A percentile compares a stretch with the other conserved stretches of the same genome.
These are phyloP conservation scores for Globisporangium polare DNA, from an alignment of 352 stramenopile species.

Conservation along the genomic window DNA sequence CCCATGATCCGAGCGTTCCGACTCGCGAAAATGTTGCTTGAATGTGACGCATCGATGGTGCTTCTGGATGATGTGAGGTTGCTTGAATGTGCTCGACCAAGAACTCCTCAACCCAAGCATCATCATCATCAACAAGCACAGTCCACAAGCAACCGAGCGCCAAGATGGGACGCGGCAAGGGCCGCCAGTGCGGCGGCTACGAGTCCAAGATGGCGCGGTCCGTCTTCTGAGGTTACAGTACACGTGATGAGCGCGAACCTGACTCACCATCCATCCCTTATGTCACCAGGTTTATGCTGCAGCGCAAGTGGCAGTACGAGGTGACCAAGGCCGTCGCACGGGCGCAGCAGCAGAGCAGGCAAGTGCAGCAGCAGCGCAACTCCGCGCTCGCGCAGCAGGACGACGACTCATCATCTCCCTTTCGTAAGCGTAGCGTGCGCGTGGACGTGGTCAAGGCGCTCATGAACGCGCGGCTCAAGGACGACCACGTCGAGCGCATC, in stretches of 20 bases:
- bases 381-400: slow-evolving; percentile 27
- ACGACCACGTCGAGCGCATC: slow-evolving; percentile 70
- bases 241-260: background rate
- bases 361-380: slow-evolving; percentile 43
- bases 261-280: background rate
- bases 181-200: slow-evolving; percentile 63
- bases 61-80: background rate
- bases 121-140: background rate
- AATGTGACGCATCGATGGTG: background rate
- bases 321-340: slow-evolving; percentile 27
- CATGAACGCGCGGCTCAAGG: slow-evolving; percentile 68
- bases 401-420: slow-evolving; percentile 20
- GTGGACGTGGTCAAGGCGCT: slow-evolving; percentile 65
- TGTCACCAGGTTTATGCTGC: slow-evolving; percentile 48
- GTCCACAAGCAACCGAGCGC: background rate
- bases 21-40: background rate
- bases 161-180: slow-evolving; percentile 61
- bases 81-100: background rate
- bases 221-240: background rate
- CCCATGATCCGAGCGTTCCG: too few species aligned
- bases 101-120: background rate
- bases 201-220: slow-evolving; percentile 72
- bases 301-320: slow-evolving; percentile 60
- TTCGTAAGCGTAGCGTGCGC: slow-evolving; percentile 53
- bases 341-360: slow-evolving; percentile 36